Evolutionary conservation across 495 filamentous ascomycete genomes (phyloP), one percentile per base, ranked within the genome.

Genomic region (Aspergillus saccharolyticus): DNA sequence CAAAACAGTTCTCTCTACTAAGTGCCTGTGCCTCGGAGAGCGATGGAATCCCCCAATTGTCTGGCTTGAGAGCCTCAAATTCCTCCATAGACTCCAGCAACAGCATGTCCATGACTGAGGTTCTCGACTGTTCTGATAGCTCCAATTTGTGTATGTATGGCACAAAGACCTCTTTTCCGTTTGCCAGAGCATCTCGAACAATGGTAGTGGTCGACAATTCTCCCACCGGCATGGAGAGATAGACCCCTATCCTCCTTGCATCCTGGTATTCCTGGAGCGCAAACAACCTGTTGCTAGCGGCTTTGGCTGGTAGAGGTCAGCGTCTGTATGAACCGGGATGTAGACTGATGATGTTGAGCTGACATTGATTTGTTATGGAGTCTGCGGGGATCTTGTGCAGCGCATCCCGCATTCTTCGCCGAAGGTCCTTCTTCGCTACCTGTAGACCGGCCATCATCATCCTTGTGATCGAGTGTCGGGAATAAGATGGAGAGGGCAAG

Each of bases 1-100:
- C 84, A 51, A 96, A 80, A 57, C 88, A 84, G 55, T 90, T 87
- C 59, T 83, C 80, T 68, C 89, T 78, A 52, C 75, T 68, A 8
- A 74, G 69, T 5, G 92, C 73, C 6, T 86, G 85, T 15, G 80
- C 74, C 59, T 79, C 65, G 54, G 80, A 76, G 53, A 94, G 80
- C 22, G 87, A 89, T 3, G 94, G 94, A 57, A 98, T 98, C 8
- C 91, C 94, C 94, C 94, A 98, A 59, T 75, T 81, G 67, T 98
- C 95, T 21, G 78, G 80, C 54, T 85, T 71, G 28, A 97, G 74
- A 9, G 81, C 78, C 59, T 88, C 83, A 70, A 89, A 97, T 66
- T 97, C 94, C 16, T 75, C 71, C 44, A 87, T 68, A 22, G 85
- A 87, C 50, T 76, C 72, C 56, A 98, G 76, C 51, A 85, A 83